Base-by-base conservation (phyloP, 371 early-diverging fungal species). In the Batkoa obscura region DNA sequence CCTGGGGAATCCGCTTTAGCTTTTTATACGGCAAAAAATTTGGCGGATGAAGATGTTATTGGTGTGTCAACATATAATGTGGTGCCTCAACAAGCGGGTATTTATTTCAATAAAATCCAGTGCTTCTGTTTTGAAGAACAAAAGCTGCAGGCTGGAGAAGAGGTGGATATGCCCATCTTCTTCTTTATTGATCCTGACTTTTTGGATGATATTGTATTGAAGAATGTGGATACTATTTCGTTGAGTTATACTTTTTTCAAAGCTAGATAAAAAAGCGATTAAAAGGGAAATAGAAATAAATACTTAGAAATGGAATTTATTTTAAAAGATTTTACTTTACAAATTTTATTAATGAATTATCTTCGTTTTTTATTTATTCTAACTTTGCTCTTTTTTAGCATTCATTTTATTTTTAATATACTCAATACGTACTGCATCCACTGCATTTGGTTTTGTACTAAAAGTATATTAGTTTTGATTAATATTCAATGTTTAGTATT, bases 61-160 rank as follows among this genome's bases (percentile, higher is more conserved):
- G 98, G 98, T n/a, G 83, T 98, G 57, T 87, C 92, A 0, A 98
- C 96, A 0, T 98, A 98, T 62, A 92, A 90, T 62, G 94, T 98
- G 32, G 79, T 89, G 0, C 98, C 98, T 2, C 75, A 81, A 55
- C 84, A 90, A 62, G 93, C 90, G 1, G 98, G 87, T 2, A 76
- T 74, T 13, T 86, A 94, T 56, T 94, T 95, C 60, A 97, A 95
- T 79, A 97, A 95, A 75, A 94, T 95, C 57, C 98, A 98, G 65
- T 98, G 98, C 66, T 98, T 98, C 61, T 98, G 98, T 63, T 98
- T 98, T 72, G 98, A 98, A 63, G 95, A 96, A 64, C 96, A 98
- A 67, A 84, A 80, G 67, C 69, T 98, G 55, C 75, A 68, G 37
- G 84, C 95, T 0, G 81, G 80, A 1, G 98, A 98, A 68, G 83